These are phyloP conservation scores for Monilinia polystroma DNA, from an alignment of 2,329 filamentous ascomycete genomes.

Conservation along the genomic window DNA sequence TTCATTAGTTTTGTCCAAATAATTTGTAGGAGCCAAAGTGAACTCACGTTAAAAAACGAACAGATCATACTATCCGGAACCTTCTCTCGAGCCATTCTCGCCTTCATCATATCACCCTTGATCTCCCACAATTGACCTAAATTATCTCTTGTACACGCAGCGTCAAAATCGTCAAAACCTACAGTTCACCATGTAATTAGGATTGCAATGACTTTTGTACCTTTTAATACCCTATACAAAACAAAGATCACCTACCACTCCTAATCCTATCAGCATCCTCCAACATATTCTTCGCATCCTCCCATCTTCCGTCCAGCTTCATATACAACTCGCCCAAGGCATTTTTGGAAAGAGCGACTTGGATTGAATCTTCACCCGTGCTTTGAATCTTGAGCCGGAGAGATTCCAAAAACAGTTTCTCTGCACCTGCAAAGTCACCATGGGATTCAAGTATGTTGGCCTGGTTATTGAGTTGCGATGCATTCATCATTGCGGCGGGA, in stretches of 20 bases:
- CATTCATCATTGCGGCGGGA: background rate
- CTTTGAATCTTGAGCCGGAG: background rate
- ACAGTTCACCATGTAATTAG: background rate
- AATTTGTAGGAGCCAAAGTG: background rate
- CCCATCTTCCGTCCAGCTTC: background rate
- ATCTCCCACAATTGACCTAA: constrained; percentile 10
- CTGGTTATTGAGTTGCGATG: background rate
- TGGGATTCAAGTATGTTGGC: background rate
- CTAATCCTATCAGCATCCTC: constrained; percentile 2
- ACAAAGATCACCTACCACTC: background rate
- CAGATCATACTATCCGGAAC: background rate
- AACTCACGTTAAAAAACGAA: background rate
- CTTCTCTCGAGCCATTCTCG: background rate
- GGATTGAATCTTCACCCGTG: background rate
- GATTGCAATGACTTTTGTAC: background rate
- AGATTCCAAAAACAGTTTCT: background rate
- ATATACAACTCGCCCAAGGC: background rate
- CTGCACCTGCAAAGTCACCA: background rate
- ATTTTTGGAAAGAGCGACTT: background rate
- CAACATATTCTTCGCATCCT: background rate
- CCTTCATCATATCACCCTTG: constrained; percentile 2
- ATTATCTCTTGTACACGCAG: background rate
- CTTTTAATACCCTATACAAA: background rate
- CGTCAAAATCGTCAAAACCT: background rate
- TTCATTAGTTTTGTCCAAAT: background rate